Conservation (phyloP, 331 rosid genomes). For the Malus hybrid region DNA sequence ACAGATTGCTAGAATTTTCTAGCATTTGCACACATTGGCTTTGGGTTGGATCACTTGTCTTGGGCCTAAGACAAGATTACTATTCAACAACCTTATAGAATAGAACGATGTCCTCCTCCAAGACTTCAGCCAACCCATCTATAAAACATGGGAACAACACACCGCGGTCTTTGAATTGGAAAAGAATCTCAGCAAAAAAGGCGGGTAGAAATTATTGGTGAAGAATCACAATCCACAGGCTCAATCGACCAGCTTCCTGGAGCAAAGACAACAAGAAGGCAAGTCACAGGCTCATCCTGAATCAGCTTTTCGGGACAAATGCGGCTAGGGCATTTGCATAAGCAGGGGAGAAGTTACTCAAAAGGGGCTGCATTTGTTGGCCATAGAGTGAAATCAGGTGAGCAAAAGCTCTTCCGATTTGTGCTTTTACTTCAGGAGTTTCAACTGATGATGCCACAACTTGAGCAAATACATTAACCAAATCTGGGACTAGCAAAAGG, state of each 20-base stretch:
- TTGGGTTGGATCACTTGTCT: too few relatives aligned
- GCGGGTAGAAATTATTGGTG: constrained; percentile 7
- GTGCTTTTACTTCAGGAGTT: constrained; percentile 75
- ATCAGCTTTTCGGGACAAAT: constrained; percentile 63
- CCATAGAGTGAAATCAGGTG: constrained; percentile 88
- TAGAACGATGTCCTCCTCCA: constrained; percentile 16
- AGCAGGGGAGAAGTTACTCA: constrained; percentile 67
- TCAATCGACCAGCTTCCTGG: neutral
- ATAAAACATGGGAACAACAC: constrained; percentile 15
- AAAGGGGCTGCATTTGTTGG: constrained; percentile 84
- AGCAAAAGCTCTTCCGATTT: constrained; percentile 73
- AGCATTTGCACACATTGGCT: too few relatives aligned
- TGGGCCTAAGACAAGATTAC: too few relatives aligned
- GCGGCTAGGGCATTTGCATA: constrained; percentile 87
- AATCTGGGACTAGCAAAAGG: constrained; percentile 77
- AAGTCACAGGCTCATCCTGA: neutral
- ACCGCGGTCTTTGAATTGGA: constrained; percentile 21
- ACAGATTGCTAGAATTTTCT: too few relatives aligned
- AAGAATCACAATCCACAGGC: neutral
- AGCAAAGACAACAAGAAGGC: neutral
- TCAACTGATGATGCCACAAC: constrained; percentile 81
- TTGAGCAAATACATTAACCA: constrained; percentile 89
- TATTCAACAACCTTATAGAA: too few relatives aligned
- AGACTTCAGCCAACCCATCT: constrained; percentile 23
- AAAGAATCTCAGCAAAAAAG: constrained; percentile 17